Conservation (phyloP, 1,139 yeast genomes). For the Geotrichum candidum region DNA sequence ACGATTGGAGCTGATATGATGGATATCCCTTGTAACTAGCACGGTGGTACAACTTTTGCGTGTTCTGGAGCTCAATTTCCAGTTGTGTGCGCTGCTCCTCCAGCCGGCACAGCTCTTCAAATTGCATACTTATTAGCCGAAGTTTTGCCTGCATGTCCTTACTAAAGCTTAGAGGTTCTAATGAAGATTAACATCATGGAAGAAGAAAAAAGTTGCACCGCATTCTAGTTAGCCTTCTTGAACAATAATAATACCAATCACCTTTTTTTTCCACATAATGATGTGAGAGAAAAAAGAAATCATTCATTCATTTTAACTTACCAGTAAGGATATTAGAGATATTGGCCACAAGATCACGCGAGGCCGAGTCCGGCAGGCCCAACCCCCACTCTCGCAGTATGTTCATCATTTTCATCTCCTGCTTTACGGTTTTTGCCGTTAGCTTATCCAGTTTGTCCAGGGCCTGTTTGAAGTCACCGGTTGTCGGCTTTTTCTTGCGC, state of each 20-base stretch:
- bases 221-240: not conserved
- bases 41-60: slow-evolving; percentile 16
- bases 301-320: not conserved
- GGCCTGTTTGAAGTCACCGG: slow-evolving; percentile 12
- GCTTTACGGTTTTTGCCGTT: slow-evolving; percentile 9
- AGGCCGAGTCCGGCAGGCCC: slow-evolving; percentile 15
- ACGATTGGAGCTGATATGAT: slow-evolving; percentile 14
- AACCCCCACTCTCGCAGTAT: slow-evolving; percentile 14
- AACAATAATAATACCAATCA: not conserved
- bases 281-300: no score
- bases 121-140: slow-evolving; percentile 10
- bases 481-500: slow-evolving; percentile 9
- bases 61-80: slow-evolving; percentile 16
- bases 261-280: no score
- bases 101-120: slow-evolving; percentile 12
- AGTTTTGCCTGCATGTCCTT: slow-evolving; percentile 13
- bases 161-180: slow-evolving; percentile 12
- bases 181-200: not conserved
- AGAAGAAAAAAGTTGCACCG: not conserved
- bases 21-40: slow-evolving; percentile 18
- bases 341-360: slow-evolving; percentile 15
- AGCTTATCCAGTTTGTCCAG: slow-evolving; percentile 13
- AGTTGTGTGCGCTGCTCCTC: slow-evolving; percentile 14
- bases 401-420: slow-evolving; percentile 10
- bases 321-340: slow-evolving; percentile 13